Percentiles rank a stretch among this genome's conserved stretches.
Evolutionary conservation across 306 rosid species (phyloP).

Genomic region (Trichosanthes cucumerina): DNA sequence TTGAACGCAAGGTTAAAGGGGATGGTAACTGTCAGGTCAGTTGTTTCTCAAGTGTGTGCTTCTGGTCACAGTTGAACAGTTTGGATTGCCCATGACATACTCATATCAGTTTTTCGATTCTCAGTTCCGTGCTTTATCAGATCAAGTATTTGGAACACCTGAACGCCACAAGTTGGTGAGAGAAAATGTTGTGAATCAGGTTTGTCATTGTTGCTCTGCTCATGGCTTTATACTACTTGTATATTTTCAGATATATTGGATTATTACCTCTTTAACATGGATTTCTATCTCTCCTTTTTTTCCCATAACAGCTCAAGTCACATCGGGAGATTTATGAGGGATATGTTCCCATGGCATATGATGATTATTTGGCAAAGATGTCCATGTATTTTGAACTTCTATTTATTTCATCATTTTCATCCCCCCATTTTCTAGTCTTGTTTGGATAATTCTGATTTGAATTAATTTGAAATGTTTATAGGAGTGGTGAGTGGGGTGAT

Average conservation of each 20-base stretch:
- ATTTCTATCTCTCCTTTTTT: constrained; percentile 11
- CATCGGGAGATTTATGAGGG: constrained; percentile 68
- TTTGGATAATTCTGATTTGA: neutral
- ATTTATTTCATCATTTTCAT: neutral
- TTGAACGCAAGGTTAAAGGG: constrained; percentile 58
- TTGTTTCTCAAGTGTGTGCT: neutral
- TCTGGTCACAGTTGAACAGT: neutral
- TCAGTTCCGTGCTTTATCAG: constrained; percentile 84
- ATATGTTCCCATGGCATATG: constrained; percentile 81
- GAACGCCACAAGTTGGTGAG: constrained; percentile 58
- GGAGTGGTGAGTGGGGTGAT: constrained; percentile 96
- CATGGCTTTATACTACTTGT: constrained; percentile 3
- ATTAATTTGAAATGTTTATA: constrained; percentile 12
- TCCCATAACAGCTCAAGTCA: constrained; percentile 48
- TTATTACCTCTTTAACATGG: constrained; percentile 20
- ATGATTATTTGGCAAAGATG: constrained; percentile 70
- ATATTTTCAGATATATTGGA: neutral
- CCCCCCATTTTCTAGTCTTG: neutral
- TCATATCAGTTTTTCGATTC: constrained; percentile 1
- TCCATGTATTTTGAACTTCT: constrained; percentile 32
- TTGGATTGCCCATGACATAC: neutral
- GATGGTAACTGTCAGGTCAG: constrained; percentile 96
- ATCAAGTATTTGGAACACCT: constrained; percentile 54
- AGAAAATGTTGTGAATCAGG: constrained; percentile 62
- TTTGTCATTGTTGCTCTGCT: constrained; percentile 17